Conservation (phyloP, 2,329 filamentous ascomycete species). For the Cylindrodendrum hubeiense region DNA sequence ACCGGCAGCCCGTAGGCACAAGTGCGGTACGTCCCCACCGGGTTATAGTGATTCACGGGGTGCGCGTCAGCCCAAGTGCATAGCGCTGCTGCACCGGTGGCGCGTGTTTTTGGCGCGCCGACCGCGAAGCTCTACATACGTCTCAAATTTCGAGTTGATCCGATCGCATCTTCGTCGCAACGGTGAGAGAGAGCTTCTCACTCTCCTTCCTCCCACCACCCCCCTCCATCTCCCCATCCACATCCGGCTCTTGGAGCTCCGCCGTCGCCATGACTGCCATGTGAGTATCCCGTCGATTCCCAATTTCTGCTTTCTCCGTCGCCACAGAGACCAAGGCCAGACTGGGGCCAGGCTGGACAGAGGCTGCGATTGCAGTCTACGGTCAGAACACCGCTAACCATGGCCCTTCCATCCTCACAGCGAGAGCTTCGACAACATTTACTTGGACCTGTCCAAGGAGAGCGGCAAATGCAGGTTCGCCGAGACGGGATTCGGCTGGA, state of each 20-base stretch:
- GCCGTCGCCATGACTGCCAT: conserved; percentile 52
- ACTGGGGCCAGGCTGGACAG: background rate
- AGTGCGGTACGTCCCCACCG: conserved; percentile 8
- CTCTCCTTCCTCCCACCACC: conserved; percentile 1
- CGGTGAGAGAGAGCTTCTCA: conserved; percentile 13
- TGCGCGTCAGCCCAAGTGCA: background rate
- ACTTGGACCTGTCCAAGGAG: conserved; percentile 94
- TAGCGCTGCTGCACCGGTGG: conserved; percentile 5
- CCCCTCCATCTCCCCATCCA: background rate
- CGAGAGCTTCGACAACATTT: conserved; percentile 98
- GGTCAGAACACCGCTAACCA: conserved; percentile 28
- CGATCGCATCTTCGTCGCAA: conserved; percentile 26
- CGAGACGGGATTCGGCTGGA: conserved; percentile 96
- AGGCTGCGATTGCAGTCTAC: conserved; percentile 17
- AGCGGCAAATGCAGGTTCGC: conserved; percentile 94
- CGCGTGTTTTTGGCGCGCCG: conserved; percentile 29
- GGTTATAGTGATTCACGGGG: conserved; percentile 38
- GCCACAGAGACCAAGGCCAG: background rate
- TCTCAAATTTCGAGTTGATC: conserved; percentile 24
- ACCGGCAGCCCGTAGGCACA: background rate
- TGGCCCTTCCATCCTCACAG: conserved; percentile 50
- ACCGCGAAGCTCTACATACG: conserved; percentile 20
- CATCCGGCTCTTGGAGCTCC: conserved; percentile 1
- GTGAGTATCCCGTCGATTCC: conserved; percentile 43
- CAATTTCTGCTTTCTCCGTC: background rate